phyloP scores from a whole-genome alignment of 768 basidiomycete species.

The Lactarius hatsudake region DNA sequence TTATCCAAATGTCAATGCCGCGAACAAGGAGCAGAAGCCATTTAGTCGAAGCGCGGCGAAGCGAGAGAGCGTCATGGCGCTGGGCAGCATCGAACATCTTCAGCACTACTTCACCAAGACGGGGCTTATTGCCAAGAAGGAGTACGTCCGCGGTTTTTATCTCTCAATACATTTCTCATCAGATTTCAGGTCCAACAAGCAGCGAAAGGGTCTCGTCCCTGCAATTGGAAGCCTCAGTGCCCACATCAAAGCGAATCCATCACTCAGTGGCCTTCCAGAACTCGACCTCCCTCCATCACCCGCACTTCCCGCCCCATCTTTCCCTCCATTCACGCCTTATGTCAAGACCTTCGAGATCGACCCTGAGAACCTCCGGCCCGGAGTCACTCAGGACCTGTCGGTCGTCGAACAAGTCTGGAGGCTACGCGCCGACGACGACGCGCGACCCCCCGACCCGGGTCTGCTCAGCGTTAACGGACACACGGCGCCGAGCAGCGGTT shows the following conservation, averaged over 20 bases:
- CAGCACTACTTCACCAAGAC: slow-evolving; percentile 95
- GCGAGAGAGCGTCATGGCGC: slow-evolving; percentile 87
- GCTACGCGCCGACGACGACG: slow-evolving; percentile 36
- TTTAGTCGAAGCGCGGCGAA: slow-evolving; percentile 91
- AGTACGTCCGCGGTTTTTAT: slow-evolving; percentile 45
- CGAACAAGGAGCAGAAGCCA: slow-evolving; percentile 75
- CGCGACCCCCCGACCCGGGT: slow-evolving; percentile 3
- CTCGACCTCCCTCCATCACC: slow-evolving; percentile 74
- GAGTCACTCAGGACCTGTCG: slow-evolving; percentile 71
- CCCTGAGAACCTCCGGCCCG: slow-evolving; percentile 73
- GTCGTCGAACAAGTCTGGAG: slow-evolving; percentile 64
- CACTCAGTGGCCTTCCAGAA: slow-evolving; percentile 44
- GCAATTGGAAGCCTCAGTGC: slow-evolving; percentile 59
- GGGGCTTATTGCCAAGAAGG: slow-evolving; percentile 67
- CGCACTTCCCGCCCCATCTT: slow-evolving; percentile 41
- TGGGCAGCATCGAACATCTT: slow-evolving; percentile 95
- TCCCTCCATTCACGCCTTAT: slow-evolving; percentile 48
- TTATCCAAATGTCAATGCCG: slow-evolving; percentile 69
- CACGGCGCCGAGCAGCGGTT: slow-evolving; percentile 21
- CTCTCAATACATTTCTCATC: not conserved
- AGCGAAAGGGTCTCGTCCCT: slow-evolving; percentile 59
- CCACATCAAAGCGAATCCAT: slow-evolving; percentile 36
- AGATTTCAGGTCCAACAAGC: slow-evolving; percentile 46
- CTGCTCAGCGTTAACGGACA: slow-evolving; percentile 16
- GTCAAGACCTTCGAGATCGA: slow-evolving; percentile 70